A percentile compares a stretch with the other conserved stretches of the same genome.
Conservation (phyloP, 164 flowering plant species). For the Vitis labrusca region DNA sequence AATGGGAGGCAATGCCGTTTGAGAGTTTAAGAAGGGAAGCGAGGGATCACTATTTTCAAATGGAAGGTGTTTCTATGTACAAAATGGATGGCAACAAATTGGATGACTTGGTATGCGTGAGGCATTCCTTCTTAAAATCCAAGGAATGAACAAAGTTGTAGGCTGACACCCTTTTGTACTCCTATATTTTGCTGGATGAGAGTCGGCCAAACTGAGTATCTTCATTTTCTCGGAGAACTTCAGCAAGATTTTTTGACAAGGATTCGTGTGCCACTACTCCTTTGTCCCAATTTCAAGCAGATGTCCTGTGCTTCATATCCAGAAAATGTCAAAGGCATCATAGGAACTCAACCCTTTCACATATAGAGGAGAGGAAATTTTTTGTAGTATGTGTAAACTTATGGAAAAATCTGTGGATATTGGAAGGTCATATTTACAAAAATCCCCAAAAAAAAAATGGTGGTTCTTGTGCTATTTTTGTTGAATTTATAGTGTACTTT, state of each 20-base stretch:
- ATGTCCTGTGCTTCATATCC: no score
- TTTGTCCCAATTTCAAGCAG: not conserved
- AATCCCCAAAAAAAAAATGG: not conserved
- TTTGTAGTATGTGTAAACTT: not conserved
- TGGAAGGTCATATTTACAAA: not conserved
- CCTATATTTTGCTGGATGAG: not conserved
- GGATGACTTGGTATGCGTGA: conserved; percentile 93
- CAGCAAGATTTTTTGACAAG: no score
- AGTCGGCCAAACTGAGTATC: not conserved
- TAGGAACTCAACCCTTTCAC: not conserved
- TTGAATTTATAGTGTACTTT: not conserved
- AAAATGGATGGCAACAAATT: conserved; percentile 96
- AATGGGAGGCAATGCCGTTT: conserved; percentile 88
- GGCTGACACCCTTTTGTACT: not conserved
- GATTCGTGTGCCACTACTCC: not conserved
- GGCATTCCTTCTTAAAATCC: conserved; percentile 44
- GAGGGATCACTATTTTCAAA: conserved; percentile 59
- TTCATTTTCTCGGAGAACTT: not conserved
- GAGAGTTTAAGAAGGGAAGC: conserved; percentile 77
- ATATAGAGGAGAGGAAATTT: not conserved
- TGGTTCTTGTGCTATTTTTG: not conserved
- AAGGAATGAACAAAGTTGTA: conserved; percentile 15
- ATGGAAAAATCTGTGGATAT: not conserved
- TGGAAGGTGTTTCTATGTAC: conserved; percentile 81
- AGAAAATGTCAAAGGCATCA: not conserved